Evolutionary conservation across 1,284 basidiomycete genomes (phyloP).

Genomic region (Vanrija humicola): DNA sequence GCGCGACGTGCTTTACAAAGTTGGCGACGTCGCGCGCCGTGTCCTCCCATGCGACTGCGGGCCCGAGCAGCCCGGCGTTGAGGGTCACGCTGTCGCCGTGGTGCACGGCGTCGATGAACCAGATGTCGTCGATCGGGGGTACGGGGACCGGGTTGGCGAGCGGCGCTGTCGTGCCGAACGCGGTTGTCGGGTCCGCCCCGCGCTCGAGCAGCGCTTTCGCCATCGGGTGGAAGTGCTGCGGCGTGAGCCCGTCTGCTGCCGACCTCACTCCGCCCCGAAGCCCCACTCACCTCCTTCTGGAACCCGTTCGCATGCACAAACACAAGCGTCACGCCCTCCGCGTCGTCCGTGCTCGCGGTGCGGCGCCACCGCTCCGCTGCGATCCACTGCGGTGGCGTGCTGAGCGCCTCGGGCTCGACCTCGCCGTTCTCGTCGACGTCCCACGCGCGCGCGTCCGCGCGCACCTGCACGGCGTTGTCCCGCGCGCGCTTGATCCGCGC

Average conservation of each 20-base stretch:
- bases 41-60: constrained; percentile 41
- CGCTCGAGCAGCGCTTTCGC: constrained; percentile 51
- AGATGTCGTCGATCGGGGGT: constrained; percentile 64
- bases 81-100: constrained; percentile 70
- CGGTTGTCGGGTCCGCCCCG: not conserved
- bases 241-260: constrained; percentile 45
- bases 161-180: constrained; percentile 1
- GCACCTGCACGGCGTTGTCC: constrained; percentile 2
- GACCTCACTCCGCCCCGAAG: not conserved
- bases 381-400: constrained; percentile 30
- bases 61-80: constrained; percentile 57
- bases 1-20: constrained; percentile 53
- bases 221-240: constrained; percentile 61
- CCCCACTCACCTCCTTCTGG: constrained; percentile 65
- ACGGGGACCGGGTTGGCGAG: constrained; percentile 1
- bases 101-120: constrained; percentile 71
- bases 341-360: constrained; percentile 10
- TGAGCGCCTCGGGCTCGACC: constrained; percentile 37
- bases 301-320: constrained; percentile 76
- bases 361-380: constrained; percentile 24
- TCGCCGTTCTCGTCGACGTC: constrained; percentile 1
- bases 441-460: constrained; percentile 9
- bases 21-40: constrained; percentile 41
- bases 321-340: constrained; percentile 61
- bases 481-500: constrained; percentile 10